Evolutionary conservation across 1,284 basidiomycete genomes (phyloP), one percentile per base, ranked within the genome.

Genomic region (Pascua guehoae): DNA sequence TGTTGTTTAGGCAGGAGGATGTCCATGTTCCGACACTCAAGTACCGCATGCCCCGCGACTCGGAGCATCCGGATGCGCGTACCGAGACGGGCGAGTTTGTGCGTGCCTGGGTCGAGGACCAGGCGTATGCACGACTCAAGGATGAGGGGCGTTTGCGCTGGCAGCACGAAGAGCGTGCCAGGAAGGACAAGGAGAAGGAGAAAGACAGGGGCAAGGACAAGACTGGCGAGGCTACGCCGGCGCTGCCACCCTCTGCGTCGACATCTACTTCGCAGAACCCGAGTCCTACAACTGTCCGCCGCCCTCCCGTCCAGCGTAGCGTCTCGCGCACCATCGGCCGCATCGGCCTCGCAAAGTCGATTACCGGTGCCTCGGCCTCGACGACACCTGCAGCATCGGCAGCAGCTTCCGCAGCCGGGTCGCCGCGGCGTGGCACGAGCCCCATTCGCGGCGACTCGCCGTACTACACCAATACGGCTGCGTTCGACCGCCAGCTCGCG

Each of bases 1-100:
- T 41, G 11, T 18, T 44, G 38, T 58, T 39, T 43, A 55, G 61
- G 9, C 51, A 49, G n/a, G 58, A 53, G 4, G 56, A 60, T 15
- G 50, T 60, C 5, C 58, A 56, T 41, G 37, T 60, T 36, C 41
- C 53, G n/a, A 44, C 53, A 8, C 47, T 47, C 43, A 63, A 63
- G 56, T 63, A 60, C 49, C 18, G 18, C 4, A 63, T 63, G 61
- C 61, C 61, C 16, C 43, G 44, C 8, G 61, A 63, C 49, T 54
- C 50, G 11, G 58, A 60, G 48, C 61, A 63, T 37, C 61, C 61
- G 4, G 61, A 63, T 24, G 56, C 61, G n/a, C 53, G 53, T 5
- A 41, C 42, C 10, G 58, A 60, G 38, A 24, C 44, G 15, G 56
- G 50, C 42, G 58, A 53, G 42, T 45, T 47, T 3, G 53, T 60